Evolutionary conservation across 305 asterid species (phyloP).

Genomic region (Fraxinus floribunda): DNA sequence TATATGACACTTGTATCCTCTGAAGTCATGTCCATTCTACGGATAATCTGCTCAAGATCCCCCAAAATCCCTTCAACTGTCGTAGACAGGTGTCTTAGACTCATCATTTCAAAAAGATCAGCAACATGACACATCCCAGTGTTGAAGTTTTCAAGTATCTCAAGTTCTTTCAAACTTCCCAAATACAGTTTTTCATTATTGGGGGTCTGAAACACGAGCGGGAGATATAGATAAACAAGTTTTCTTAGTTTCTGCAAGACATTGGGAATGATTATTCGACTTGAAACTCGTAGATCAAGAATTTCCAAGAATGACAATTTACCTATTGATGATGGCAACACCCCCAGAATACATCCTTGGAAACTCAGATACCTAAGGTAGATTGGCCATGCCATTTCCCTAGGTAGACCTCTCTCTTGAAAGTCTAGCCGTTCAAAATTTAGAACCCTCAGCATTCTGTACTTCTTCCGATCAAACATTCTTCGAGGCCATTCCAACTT

Average conservation of each 20-base stretch:
- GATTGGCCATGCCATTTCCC: no score
- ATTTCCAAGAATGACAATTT: no score
- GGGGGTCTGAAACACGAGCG: background rate
- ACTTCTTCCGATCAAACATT: no score
- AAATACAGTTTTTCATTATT: background rate
- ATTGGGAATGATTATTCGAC: constrained; percentile 19
- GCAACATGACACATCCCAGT: background rate
- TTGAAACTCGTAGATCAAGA: background rate
- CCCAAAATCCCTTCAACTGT: background rate
- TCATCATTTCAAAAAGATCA: background rate
- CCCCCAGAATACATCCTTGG: no score
- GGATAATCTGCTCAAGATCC: background rate
- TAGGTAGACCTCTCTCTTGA: no score
- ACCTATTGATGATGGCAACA: no score
- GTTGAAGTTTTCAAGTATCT: constrained; percentile 13
- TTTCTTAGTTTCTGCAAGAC: constrained; percentile 7
- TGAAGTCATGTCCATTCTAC: background rate
- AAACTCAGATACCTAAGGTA: no score
- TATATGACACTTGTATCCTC: background rate
- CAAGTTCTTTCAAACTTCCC: background rate
- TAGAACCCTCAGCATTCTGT: no score
- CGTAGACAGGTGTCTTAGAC: background rate
- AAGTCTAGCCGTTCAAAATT: no score
- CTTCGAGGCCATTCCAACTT: no score
- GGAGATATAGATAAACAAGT: constrained; percentile 29